Evolutionary conservation across 1,139 yeast genomes (phyloP).

Genomic region (Saccharomyces pastorianus): DNA sequence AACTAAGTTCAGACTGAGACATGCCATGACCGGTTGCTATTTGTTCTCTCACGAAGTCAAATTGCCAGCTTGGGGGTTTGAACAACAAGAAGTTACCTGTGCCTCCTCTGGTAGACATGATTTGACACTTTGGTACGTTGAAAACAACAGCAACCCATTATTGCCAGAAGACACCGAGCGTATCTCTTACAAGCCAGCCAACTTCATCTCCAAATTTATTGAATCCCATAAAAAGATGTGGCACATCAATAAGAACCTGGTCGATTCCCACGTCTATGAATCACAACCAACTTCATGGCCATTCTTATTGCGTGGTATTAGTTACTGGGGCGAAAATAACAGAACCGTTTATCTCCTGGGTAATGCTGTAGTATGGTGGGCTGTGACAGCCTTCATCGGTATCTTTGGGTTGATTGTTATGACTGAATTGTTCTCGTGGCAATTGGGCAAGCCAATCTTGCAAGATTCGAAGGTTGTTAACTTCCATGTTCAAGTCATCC

Average conservation of each 20-base stretch:
- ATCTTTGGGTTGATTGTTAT: slow-evolving; percentile 48
- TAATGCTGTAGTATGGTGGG: slow-evolving; percentile 87
- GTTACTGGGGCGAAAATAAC: slow-evolving; percentile 78
- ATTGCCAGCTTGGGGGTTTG: slow-evolving; percentile 91
- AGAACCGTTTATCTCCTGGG: slow-evolving; percentile 83
- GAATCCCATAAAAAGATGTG: slow-evolving; percentile 88
- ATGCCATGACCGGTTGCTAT: slow-evolving; percentile 84
- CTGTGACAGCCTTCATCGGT: slow-evolving; percentile 52
- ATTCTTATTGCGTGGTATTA: slow-evolving; percentile 77
- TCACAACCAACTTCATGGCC: slow-evolving; percentile 93
- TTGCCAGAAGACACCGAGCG: slow-evolving; percentile 39
- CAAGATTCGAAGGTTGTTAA: slow-evolving; percentile 50
- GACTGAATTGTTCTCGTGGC: slow-evolving; percentile 65
- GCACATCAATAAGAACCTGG: slow-evolving; percentile 76
- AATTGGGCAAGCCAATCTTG: slow-evolving; percentile 47
- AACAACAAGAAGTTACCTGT: slow-evolving; percentile 94
- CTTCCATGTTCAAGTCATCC: slow-evolving; percentile 62
- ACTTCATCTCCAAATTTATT: slow-evolving; percentile 60
- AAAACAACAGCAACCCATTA: slow-evolving; percentile 53
- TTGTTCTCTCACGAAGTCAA: slow-evolving; percentile 79
- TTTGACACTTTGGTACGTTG: slow-evolving; percentile 82
- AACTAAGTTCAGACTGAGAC: slow-evolving; percentile 78
- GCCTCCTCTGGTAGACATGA: slow-evolving; percentile 72
- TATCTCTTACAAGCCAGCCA: slow-evolving; percentile 53
- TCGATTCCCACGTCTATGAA: slow-evolving; percentile 80